Evolutionary conservation across 2,329 filamentous ascomycete genomes (phyloP), one percentile per base, ranked within the genome.

Genomic region (Hymenoscyphus fructigenus): DNA sequence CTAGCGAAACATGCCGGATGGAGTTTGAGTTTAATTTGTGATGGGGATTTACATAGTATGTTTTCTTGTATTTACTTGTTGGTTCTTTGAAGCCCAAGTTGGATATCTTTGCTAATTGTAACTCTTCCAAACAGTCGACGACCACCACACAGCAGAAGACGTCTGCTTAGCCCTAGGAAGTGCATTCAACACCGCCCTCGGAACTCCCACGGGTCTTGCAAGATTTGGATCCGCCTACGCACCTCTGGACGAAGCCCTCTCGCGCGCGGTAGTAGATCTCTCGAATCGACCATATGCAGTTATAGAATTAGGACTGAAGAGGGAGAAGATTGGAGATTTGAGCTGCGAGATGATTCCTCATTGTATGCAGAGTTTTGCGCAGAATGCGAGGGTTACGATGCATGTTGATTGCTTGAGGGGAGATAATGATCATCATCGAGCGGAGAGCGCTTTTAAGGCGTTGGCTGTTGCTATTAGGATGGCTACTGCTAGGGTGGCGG

Each of bases 121-220:
- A 20, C 23, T 14, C 38, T 59, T 17, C 60, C 14, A 15, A 67
- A 56, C 47, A 94, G 93, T 99, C 78, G 95, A 99, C 81, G 95
- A 98, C 84, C 95, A 99, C 81, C 95, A 99, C 85, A 97, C 94
- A 9, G 91, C 93, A 69, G 95, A 99, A 83, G 95, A 99, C 77
- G 90, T 92, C 66, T 97, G 92, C 80, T 90, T 99, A 70, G 92
- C 94, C 15, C 87, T 99, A 26, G 95, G 95, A 59, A 83, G 84
- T 71, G 92, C 93, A 64, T 97, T 98, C 80, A 90, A 91, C 74
- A 78, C 84, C 59, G 92, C 93, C 17, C 86, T 99, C 53, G 89
- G 91, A 68, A 86, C 86, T 10, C 90, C 91, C 9, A 84, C 89
- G 32, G 95, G 94, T 20, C 87, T 98, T 59, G 91, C 92, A 65